Conservation (phyloP, 129 eudicot genomes). For the Centella asiatica region DNA sequence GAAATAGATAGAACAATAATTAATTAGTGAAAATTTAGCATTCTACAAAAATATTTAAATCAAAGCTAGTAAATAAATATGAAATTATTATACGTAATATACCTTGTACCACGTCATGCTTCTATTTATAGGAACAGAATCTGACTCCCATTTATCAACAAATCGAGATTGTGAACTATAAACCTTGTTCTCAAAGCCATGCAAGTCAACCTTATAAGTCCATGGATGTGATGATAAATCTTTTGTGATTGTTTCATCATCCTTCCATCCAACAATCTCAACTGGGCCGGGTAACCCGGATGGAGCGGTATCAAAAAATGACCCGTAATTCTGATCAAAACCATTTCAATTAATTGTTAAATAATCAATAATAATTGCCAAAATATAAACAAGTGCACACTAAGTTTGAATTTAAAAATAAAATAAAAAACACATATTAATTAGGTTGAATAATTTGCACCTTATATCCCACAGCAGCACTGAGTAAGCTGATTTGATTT, state of each 20-base stretch:
- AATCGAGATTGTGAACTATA: background rate
- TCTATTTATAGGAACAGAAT: conserved; percentile 31
- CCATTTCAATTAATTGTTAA: too few species aligned
- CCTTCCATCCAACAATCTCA: conserved; percentile 39
- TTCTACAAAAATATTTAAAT: background rate
- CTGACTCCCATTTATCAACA: conserved; percentile 24
- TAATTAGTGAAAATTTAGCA: too few species aligned
- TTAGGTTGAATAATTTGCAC: too few species aligned
- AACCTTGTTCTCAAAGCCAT: conserved; percentile 31
- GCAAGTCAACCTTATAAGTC: conserved; percentile 46
- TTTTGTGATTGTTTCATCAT: conserved; percentile 35
- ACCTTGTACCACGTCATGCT: conserved; percentile 82
- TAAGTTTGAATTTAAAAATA: too few species aligned
- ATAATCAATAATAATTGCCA: too few species aligned
- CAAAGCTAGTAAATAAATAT: background rate
- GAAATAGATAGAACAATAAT: background rate
- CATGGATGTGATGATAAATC: conserved; percentile 46
- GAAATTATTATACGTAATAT: background rate
- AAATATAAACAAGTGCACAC: too few species aligned
- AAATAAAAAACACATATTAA: too few species aligned
- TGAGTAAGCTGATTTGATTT: conserved; percentile 45
- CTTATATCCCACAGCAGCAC: conserved; percentile 49
- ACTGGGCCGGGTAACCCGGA: conserved; percentile 52
- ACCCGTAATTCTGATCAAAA: conserved; percentile 52
- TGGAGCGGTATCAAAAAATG: conserved; percentile 26